Evolutionary conservation across 176 grass and related monocot genomes (phyloP), one percentile per base, ranked within the genome.

Genomic region (Lolium multiflorum): DNA sequence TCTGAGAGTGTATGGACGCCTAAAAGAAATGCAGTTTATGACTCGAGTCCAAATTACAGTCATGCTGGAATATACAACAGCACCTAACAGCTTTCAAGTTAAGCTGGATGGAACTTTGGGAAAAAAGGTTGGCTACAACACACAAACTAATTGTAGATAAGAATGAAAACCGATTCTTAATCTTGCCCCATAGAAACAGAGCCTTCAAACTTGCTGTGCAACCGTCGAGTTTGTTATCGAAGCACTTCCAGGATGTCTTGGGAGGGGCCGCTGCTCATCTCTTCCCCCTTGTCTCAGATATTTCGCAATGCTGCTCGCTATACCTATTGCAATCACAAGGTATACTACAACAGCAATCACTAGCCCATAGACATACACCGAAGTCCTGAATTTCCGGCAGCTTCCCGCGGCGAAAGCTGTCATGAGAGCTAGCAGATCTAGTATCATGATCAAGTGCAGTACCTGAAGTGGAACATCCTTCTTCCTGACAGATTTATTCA

Each of bases 381-480:
- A 87, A 46, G 88, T 84, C 28, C 24, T 48, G 24, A 90, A 28
- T 83, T 81, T 84, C 10, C 85, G 61, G 44, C 81, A 81, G 70
- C 77, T 93, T 65, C 91, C 91, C 12, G 22, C 81, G 9, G 88
- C 88, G 56, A 88, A 93, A 72, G 84, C 76, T n/a, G 84, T 89
- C 81, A 93, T 85, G 18, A 93, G 89, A 63, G 48, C 39, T 66
- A 93, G 28, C 15, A 93, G 85, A 52, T 93, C 79, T 7, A 90
- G 28, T 77, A 82, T 55, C 78, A 90, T 82, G 61, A 90, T 77
- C 61, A 81, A 43, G 11, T 71, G 51, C 79, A 86, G 31, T 35
- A 82, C 83, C 21, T 54, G 41, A 17, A 90, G 83, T 13, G 9
- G 63, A 37, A 61, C 62, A 9, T 0, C 3, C 13, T 46, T 76